phyloP scores from a whole-genome alignment of 2,329 filamentous ascomycete genomes.

The Fusarium protoensiforme region DNA sequence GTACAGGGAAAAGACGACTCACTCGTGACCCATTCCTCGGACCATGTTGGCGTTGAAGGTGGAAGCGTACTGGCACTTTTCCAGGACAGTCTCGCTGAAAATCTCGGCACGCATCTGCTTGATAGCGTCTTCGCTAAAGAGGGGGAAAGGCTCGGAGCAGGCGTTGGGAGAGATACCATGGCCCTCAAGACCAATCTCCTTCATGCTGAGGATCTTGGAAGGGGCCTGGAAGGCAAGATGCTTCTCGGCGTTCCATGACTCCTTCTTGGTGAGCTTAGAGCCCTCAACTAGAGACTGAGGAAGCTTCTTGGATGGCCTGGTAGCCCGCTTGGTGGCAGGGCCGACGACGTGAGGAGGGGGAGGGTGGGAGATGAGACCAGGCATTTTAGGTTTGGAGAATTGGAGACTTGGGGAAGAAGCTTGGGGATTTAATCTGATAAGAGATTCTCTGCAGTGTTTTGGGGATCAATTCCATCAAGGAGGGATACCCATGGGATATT shows the following conservation, averaged over 20 bases:
- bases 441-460: not conserved
- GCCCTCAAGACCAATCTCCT: conserved; percentile 32
- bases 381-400: not conserved
- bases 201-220: conserved; percentile 32
- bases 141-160: conserved; percentile 46
- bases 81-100: conserved; percentile 40
- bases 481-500: not conserved
- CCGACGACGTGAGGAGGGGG: conserved; percentile 1
- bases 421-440: not conserved
- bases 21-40: conserved; percentile 8
- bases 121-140: conserved; percentile 40
- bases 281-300: not conserved
- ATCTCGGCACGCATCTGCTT: conserved; percentile 34
- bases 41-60: conserved; percentile 10
- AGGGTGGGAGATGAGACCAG: not conserved
- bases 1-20: conserved; percentile 30
- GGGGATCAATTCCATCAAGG: not conserved
- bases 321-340: conserved; percentile 6
- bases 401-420: not conserved
- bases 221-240: conserved; percentile 32
- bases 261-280: not conserved
- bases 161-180: conserved; percentile 39
- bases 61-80: conserved; percentile 39
- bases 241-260: conserved; percentile 15
- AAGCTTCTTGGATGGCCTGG: conserved; percentile 1